Evolutionary conservation across 805 yeast species (phyloP).

Genomic region (Barnettozyma salicaria): DNA sequence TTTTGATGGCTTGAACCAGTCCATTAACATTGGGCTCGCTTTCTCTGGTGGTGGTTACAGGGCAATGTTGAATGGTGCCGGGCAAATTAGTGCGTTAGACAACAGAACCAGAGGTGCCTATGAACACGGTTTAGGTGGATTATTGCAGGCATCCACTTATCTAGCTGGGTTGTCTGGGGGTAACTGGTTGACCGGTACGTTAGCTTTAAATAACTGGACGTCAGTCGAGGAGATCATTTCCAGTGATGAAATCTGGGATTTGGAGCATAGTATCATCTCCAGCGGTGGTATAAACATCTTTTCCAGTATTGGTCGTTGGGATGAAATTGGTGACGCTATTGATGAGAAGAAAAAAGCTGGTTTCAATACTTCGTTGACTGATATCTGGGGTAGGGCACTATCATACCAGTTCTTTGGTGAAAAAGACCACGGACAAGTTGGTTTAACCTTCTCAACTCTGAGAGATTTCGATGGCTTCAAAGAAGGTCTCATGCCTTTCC

Average conservation of each 20-base stretch:
- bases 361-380: constrained; percentile 57
- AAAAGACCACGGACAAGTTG: constrained; percentile 55
- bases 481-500: constrained; percentile 65
- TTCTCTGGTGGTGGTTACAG: constrained; percentile 87
- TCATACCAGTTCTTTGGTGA: constrained; percentile 68
- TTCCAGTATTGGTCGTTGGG: constrained; percentile 46
- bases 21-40: constrained; percentile 51
- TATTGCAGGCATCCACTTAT: constrained; percentile 64
- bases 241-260: constrained; percentile 58
- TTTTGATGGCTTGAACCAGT: constrained; percentile 29
- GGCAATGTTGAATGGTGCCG: constrained; percentile 84
- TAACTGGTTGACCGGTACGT: constrained; percentile 68
- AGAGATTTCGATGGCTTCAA: constrained; percentile 55
- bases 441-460: constrained; percentile 50
- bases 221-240: constrained; percentile 52
- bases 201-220: constrained; percentile 68
- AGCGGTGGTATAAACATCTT: constrained; percentile 59
- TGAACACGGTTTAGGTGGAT: constrained; percentile 59
- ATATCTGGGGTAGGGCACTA: constrained; percentile 73
- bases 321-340: constrained; percentile 48
- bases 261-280: constrained; percentile 50
- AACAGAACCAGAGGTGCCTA: constrained; percentile 54
- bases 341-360: constrained; percentile 55
- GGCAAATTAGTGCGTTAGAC: constrained; percentile 72
- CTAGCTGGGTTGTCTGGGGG: constrained; percentile 80